These are phyloP conservation scores for Amaranthus palmeri DNA, from an alignment of 148 eudicot genomes.

Conservation along the genomic window DNA sequence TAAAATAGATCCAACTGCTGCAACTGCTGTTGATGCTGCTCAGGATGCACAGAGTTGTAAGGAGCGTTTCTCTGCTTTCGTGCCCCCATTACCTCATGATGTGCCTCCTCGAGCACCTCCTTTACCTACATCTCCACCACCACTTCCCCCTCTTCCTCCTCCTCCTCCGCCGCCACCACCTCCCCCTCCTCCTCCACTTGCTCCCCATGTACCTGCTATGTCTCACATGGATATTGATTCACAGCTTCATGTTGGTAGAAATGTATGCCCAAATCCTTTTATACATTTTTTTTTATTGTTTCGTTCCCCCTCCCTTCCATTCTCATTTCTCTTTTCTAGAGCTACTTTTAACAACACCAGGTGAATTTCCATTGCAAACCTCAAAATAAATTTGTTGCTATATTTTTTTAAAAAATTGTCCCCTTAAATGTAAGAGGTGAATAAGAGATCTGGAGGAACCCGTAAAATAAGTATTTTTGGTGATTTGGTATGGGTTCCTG, in stretches of 20 bases:
- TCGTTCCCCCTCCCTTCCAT: neutral
- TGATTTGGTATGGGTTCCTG: too few species aligned
- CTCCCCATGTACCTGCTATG: conserved; percentile 26
- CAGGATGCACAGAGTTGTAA: conserved; percentile 35
- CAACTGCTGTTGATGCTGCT: conserved; percentile 18
- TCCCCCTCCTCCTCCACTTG: conserved; percentile 41
- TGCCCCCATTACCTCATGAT: conserved; percentile 53
- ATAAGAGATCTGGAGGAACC: too few species aligned
- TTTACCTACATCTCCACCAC: conserved; percentile 45
- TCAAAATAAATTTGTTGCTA: neutral
- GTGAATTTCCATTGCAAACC: too few species aligned
- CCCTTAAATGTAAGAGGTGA: too few species aligned
- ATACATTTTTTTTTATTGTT: neutral
- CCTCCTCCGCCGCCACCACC: conserved; percentile 29
- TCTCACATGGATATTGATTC: conserved; percentile 39
- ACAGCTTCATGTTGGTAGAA: conserved; percentile 42
- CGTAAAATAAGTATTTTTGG: too few species aligned
- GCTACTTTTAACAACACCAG: neutral
- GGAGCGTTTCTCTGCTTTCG: conserved; percentile 29
- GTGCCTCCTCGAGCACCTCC: conserved; percentile 57
- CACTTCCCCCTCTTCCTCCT: conserved; percentile 27
- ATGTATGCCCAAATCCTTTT: conserved; percentile 29
- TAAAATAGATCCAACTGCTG: conserved; percentile 31
- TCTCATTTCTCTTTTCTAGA: neutral
- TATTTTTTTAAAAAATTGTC: neutral